A percentile compares a stretch with the other conserved stretches of the same genome.
These are phyloP conservation scores for Prunus yedoensis DNA, from an alignment of 331 rosid genomes.

Conservation along the genomic window DNA sequence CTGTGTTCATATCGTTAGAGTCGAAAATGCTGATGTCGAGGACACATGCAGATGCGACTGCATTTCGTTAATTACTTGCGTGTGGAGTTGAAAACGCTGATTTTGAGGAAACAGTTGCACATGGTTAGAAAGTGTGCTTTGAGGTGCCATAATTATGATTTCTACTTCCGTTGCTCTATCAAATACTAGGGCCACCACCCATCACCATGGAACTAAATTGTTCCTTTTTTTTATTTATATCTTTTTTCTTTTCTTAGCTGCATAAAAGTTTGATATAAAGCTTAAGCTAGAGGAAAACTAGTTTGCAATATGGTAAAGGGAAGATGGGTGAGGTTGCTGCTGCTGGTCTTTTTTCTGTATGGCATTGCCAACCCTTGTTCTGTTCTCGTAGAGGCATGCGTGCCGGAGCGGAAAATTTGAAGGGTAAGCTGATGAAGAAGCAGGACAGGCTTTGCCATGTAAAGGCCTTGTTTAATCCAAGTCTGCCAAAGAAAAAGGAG, in stretches of 20 bases:
- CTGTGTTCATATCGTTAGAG: too few species aligned
- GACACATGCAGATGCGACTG: neutral
- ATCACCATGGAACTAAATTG: neutral
- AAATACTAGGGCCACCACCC: neutral
- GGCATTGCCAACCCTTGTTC: conserved; percentile 16
- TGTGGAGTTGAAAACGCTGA: neutral
- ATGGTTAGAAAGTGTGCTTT: neutral
- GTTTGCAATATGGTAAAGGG: neutral
- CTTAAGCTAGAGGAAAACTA: neutral
- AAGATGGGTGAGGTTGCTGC: neutral
- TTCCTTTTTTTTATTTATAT: too few species aligned
- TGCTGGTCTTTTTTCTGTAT: conserved; percentile 6
- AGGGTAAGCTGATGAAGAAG: conserved; percentile 18
- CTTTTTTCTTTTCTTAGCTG: too few species aligned
- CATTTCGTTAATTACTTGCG: neutral
- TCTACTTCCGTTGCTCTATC: neutral
- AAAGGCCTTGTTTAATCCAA: conserved; percentile 3
- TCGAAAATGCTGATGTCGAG: too few species aligned
- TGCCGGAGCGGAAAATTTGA: neutral
- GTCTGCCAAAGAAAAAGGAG: conserved; percentile 14
- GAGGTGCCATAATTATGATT: too few species aligned
- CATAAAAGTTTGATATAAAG: neutral
- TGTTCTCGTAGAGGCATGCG: neutral
- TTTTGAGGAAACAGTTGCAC: neutral
- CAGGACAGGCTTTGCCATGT: neutral